Evolutionary conservation across 2,329 filamentous ascomycete genomes (phyloP).

Genomic region (Trichophyton equinum): DNA sequence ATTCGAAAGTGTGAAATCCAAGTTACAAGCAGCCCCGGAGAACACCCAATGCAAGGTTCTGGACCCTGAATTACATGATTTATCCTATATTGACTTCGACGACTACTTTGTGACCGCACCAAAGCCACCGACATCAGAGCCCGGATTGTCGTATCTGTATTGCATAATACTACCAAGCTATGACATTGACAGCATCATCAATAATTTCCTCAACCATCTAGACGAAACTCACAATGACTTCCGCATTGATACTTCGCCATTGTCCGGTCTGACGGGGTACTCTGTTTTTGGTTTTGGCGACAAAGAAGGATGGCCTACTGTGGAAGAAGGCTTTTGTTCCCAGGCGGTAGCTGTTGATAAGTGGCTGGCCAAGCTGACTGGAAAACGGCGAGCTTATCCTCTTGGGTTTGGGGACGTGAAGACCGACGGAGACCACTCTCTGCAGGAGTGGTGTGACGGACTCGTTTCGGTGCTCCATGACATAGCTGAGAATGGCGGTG

Average conservation of each 20-base stretch:
- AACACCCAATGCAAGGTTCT: conserved; percentile 26
- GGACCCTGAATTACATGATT: conserved; percentile 56
- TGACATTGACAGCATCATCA: conserved; percentile 86
- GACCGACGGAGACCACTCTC: conserved; percentile 50
- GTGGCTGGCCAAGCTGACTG: conserved; percentile 94
- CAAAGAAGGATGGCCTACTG: conserved; percentile 79
- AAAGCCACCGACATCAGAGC: conserved; percentile 39
- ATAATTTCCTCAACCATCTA: conserved; percentile 75
- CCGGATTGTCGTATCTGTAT: conserved; percentile 58
- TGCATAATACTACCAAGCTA: conserved; percentile 78
- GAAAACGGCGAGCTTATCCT: conserved; percentile 73
- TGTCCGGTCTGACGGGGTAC: conserved; percentile 68
- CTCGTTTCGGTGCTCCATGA: conserved; percentile 58
- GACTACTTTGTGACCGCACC: conserved; percentile 78
- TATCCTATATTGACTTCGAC: conserved; percentile 81
- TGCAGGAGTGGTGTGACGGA: conserved; percentile 68
- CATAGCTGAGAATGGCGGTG: conserved; percentile 38
- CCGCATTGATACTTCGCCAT: conserved; percentile 77
- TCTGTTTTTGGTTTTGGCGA: conserved; percentile 92
- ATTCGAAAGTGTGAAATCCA: conserved; percentile 41
- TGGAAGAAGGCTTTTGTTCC: conserved; percentile 82
- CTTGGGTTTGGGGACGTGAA: conserved; percentile 81
- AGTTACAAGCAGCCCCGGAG: conserved; percentile 20
- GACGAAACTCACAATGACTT: conserved; percentile 94
- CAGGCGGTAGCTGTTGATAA: conserved; percentile 83